These are phyloP conservation scores for Suaeda aralocaspica DNA, from an alignment of 148 eudicot genomes.

Conservation along the genomic window DNA sequence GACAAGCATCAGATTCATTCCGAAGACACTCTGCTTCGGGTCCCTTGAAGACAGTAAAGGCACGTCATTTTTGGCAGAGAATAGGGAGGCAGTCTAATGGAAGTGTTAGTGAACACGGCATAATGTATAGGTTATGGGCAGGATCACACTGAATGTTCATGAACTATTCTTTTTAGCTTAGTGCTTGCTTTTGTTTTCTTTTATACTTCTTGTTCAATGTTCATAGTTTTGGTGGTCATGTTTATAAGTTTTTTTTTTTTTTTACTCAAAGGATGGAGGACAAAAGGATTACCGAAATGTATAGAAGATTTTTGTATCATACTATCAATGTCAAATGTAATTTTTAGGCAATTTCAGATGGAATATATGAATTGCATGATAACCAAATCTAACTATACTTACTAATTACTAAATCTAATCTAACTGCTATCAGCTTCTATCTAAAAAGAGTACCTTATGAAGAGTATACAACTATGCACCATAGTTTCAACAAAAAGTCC, in stretches of 20 bases:
- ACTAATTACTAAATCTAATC: too few species aligned
- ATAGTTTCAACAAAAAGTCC: too few species aligned
- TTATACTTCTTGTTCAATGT: background rate
- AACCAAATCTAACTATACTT: too few species aligned
- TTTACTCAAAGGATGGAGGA: background rate
- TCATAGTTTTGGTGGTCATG: background rate
- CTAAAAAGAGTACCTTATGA: too few species aligned
- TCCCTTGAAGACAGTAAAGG: conserved; percentile 44
- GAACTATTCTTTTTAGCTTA: background rate
- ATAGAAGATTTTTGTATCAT: conserved; percentile 18
- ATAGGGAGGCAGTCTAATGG: conserved; percentile 51
- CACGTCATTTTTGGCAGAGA: conserved; percentile 50
- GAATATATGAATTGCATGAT: too few species aligned
- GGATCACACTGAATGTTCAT: conserved; percentile 44
- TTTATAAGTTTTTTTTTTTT: background rate
- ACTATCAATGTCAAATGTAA: background rate
- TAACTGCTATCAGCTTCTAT: too few species aligned
- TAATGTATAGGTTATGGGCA: conserved; percentile 47
- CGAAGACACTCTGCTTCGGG: conserved; percentile 69
- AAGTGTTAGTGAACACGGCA: conserved; percentile 63
- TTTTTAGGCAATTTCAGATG: background rate
- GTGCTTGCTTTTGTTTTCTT: background rate
- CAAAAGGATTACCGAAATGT: conserved; percentile 9
- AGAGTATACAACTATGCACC: too few species aligned
- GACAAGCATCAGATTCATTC: conserved; percentile 38